Percentiles rank a stretch among this genome's conserved stretches.
Evolutionary conservation across 202 grass and related monocot species (phyloP).

Genomic region (Schoenoplectus tabernaemontani): DNA sequence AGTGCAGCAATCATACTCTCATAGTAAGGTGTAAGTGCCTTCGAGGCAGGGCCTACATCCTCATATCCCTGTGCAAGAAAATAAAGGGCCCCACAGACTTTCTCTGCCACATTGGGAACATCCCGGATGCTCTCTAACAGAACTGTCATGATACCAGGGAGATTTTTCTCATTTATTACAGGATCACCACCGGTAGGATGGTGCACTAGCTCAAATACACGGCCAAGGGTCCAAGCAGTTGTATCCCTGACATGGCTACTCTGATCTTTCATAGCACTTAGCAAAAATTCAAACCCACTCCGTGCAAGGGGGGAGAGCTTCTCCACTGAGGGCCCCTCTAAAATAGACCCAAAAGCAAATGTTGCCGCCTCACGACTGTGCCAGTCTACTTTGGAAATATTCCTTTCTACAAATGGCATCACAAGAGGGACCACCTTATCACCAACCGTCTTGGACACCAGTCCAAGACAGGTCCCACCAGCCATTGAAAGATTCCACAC

Average conservation of each 20-base stretch:
- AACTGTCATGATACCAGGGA: slow-evolving; percentile 67
- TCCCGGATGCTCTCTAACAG: slow-evolving; percentile 74
- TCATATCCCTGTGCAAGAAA: slow-evolving; percentile 84
- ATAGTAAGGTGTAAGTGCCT: slow-evolving; percentile 68
- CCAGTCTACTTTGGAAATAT: slow-evolving; percentile 67
- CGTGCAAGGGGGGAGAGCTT: slow-evolving; percentile 51
- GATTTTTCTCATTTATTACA: slow-evolving; percentile 63
- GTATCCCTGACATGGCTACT: slow-evolving; percentile 66
- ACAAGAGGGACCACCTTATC: slow-evolving; percentile 68
- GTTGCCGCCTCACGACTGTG: slow-evolving; percentile 55
- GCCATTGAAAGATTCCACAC: slow-evolving; percentile 85
- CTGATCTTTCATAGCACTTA: slow-evolving; percentile 61
- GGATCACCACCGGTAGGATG: slow-evolving; percentile 44
- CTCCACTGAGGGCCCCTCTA: slow-evolving; percentile 63
- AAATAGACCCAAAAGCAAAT: slow-evolving; percentile 78
- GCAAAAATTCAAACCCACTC: slow-evolving; percentile 59
- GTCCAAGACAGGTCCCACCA: slow-evolving; percentile 75
- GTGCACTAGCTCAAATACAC: slow-evolving; percentile 83
- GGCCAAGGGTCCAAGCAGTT: slow-evolving; percentile 79
- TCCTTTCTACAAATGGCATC: slow-evolving; percentile 70
- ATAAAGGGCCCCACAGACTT: slow-evolving; percentile 85
- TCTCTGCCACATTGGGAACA: slow-evolving; percentile 80
- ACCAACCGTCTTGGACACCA: slow-evolving; percentile 59
- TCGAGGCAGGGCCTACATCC: slow-evolving; percentile 36
- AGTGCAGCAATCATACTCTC: slow-evolving; percentile 63